Base-by-base conservation (phyloP, 2,329 filamentous ascomycete genomes). In the Trichoderma lentiforme region DNA sequence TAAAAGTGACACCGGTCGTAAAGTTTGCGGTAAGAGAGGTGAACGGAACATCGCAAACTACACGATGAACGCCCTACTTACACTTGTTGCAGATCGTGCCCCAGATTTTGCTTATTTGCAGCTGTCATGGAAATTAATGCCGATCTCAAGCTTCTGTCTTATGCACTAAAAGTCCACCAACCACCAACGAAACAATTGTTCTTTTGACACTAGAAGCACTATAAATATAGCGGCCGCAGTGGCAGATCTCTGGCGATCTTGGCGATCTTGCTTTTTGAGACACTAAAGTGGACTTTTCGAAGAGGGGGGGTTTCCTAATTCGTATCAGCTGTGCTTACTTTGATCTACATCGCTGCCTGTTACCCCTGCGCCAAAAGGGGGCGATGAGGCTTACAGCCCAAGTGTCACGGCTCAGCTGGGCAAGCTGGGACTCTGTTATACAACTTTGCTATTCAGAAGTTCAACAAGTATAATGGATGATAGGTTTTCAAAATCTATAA, bases 171-270 rank as follows among this genome's bases (percentile, higher is more conserved):
- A 26, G 15, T 39, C 36, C 36, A 63, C 61, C 61, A 63, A 63
- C 36, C 36, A 47, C 36, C 4, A 24, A 30, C 34, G 34, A 11
- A 11, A 47, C 12, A n/a, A 47, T 47, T 18, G 61, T 63, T 63
- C 34, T 43, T 47, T 47, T 11, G 43, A 26, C 43, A 32, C 62
- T 65, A 53, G 39, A 53, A 53, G 12, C 43, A 34, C 62, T 53
- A 65, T 53, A 51, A 65, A 47, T 65, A 65, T n/a, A 65, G 62
- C 62, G 28, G 7, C 43, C 18, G 62, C 43, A 65, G 39, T 65
- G 28, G 43, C 15, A 32, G 43, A 65, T 65, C 62, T 65, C 36
- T 39, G 36, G 36, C 36, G 36, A 39, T 39, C 36, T n/a, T 21
- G 62, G 28, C 39, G 62, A 65, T 65, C 62, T 65, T 51, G 39